Conservation (phyloP, 1,284 basidiomycete species). For the Ceratobasidium sp. region DNA sequence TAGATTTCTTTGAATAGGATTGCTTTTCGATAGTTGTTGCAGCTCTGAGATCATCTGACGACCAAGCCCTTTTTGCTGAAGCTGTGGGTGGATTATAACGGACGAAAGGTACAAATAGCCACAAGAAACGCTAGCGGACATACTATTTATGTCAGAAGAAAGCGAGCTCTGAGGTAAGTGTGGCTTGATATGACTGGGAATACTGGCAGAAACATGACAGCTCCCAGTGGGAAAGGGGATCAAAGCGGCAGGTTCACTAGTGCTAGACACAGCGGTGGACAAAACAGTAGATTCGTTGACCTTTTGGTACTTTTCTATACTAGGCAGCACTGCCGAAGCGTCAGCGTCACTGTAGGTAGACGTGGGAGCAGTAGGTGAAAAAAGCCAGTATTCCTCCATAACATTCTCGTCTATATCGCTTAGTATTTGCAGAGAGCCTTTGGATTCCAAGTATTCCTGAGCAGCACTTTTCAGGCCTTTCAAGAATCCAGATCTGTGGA, state of each 20-base stretch:
- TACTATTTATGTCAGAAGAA: no score
- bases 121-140: background rate
- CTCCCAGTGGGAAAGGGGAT: slow-evolving; percentile 8
- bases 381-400: slow-evolving; percentile 22
- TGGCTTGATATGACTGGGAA: slow-evolving; percentile 19
- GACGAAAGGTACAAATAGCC: slow-evolving; percentile 15
- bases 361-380: background rate
- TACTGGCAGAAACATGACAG: background rate
- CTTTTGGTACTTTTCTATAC: no score
- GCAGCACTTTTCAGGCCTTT: background rate
- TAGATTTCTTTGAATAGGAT: background rate
- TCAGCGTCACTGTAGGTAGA: background rate
- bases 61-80: slow-evolving; percentile 23
- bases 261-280: background rate
- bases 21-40: slow-evolving; percentile 1
- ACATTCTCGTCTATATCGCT: slow-evolving; percentile 4
- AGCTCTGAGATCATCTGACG: slow-evolving; percentile 21
- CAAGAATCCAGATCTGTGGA: background rate
- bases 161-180: background rate
- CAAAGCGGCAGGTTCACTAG: background rate
- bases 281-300: no score
- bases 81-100: slow-evolving; percentile 16
- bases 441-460: background rate
- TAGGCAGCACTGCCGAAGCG: no score
- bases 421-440: slow-evolving; percentile 15